phyloP scores from a whole-genome alignment of 2,329 filamentous ascomycete species.

The Alternaria brassicicola region DNA sequence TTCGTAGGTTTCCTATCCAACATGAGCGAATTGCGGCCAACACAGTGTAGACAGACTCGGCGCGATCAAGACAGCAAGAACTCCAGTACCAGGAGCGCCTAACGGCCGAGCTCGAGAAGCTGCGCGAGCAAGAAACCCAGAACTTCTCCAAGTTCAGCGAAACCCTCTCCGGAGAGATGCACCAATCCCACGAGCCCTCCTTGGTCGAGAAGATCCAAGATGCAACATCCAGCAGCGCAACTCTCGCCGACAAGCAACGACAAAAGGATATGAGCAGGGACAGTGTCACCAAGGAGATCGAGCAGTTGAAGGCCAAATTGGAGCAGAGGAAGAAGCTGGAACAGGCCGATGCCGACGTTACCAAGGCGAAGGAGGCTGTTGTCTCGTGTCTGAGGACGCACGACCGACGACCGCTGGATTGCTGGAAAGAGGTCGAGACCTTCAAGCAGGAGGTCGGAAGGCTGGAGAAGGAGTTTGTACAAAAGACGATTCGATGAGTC shows the following conservation, averaged over 20 bases:
- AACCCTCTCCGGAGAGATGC: constrained; percentile 60
- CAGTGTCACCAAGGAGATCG: constrained; percentile 63
- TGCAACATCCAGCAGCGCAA: constrained; percentile 43
- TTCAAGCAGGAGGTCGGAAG: constrained; percentile 89
- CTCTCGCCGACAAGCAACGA: constrained; percentile 49
- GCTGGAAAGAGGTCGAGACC: constrained; percentile 88
- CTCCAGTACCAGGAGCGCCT: constrained; percentile 88
- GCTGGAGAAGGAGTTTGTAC: constrained; percentile 86
- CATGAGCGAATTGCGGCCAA: not conserved
- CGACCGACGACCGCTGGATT: constrained; percentile 87
- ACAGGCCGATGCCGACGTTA: constrained; percentile 72
- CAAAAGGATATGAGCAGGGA: constrained; percentile 58
- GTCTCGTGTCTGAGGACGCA: constrained; percentile 81
- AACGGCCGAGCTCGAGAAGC: constrained; percentile 79
- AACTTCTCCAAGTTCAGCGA: constrained; percentile 73
- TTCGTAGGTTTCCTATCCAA: constrained; percentile 65
- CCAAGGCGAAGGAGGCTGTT: constrained; percentile 76
- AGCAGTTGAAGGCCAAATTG: constrained; percentile 58
- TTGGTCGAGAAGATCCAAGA: constrained; percentile 47
- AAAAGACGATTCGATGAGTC: constrained; percentile 68
- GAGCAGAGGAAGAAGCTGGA: constrained; percentile 62
- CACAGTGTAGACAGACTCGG: constrained; percentile 76
- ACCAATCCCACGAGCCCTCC: constrained; percentile 39
- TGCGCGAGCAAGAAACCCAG: constrained; percentile 72
- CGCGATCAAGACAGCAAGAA: constrained; percentile 81